Base-by-base conservation (phyloP, 345 rosid species). In the Nephelium lappaceum region DNA sequence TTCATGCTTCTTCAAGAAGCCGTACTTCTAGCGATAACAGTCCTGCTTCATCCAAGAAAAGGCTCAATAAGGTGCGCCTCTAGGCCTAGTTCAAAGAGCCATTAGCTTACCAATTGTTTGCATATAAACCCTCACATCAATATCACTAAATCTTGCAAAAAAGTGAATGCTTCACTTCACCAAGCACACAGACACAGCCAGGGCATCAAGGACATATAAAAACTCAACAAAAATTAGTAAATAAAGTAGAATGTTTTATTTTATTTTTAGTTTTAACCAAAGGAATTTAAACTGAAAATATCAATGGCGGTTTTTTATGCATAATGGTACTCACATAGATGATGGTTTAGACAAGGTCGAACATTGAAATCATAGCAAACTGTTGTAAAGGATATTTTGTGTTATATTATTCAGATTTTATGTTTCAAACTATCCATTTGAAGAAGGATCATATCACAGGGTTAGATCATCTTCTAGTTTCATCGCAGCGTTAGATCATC, bases 21-120 rank as follows among this genome's bases (percentile, higher is more conserved):
- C 74, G 83, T 27, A 69, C 45, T 43, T 57, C 74, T 73, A 74
- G 75, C 63, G 79, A 80, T 76, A 67, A 79, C 51, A 84, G 79
- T 80, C 75, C 86, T 67, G 77, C 64, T 80, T 82, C 91, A 72
- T 76, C 84, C 67, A 92, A 86, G 88, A 91, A 89, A 70, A 95
- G 81, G 71, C 72, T 89, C 81, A 86, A 81, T 63, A 92, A 95
- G 97, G 98, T 93, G 73, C 53, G 87, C 73, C 62, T 74, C 66
- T 77, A 69, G 53, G 74, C 43, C 85, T 71, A 69, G 42, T 42
- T 45, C 61, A 47, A 74, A 55, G 38, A 64, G 14, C 64, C n/a
- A 74, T 39, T 67, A 23, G 27, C 39, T 10, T 18, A 12, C 51
- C 43, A 14, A 2, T 23, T 61, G 15, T 51, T 71, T 24, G 45